Conservation (phyloP, 805 yeast species). For the Teunomyces barrocoloradensis region DNA sequence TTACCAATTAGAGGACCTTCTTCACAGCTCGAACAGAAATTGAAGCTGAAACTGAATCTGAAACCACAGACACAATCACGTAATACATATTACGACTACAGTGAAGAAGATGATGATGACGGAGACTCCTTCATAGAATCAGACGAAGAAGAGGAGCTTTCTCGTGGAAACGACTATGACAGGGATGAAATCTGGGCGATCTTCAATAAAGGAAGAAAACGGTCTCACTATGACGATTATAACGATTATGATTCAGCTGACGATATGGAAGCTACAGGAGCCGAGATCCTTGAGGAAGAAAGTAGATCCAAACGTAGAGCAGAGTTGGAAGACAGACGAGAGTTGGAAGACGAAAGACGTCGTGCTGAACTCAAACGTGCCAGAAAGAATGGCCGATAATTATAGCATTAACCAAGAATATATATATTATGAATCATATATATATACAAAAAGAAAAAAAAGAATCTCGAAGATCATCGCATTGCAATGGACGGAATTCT, state of each 20-base stretch:
- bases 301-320: constrained; percentile 65
- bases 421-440: background rate
- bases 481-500: constrained; percentile 1
- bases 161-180: constrained; percentile 52
- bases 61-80: constrained; percentile 10
- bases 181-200: constrained; percentile 88
- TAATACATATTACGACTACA: constrained; percentile 15
- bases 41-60: constrained; percentile 20
- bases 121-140: constrained; percentile 56
- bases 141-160: constrained; percentile 23
- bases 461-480: background rate
- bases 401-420: background rate
- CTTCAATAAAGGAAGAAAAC: constrained; percentile 63
- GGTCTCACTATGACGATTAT: constrained; percentile 43
- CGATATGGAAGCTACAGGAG: constrained; percentile 95
- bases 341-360: constrained; percentile 57
- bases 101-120: constrained; percentile 35
- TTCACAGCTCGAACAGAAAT: constrained; percentile 46
- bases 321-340: constrained; percentile 70
- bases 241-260: constrained; percentile 52
- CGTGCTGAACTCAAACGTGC: constrained; percentile 24
- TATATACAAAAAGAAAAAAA: background rate
- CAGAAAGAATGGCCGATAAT: constrained; percentile 2
- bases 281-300: constrained; percentile 85
- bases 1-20: constrained; percentile 58